phyloP scores from a whole-genome alignment of 345 rosid genomes.

The Heritiera littoralis region DNA sequence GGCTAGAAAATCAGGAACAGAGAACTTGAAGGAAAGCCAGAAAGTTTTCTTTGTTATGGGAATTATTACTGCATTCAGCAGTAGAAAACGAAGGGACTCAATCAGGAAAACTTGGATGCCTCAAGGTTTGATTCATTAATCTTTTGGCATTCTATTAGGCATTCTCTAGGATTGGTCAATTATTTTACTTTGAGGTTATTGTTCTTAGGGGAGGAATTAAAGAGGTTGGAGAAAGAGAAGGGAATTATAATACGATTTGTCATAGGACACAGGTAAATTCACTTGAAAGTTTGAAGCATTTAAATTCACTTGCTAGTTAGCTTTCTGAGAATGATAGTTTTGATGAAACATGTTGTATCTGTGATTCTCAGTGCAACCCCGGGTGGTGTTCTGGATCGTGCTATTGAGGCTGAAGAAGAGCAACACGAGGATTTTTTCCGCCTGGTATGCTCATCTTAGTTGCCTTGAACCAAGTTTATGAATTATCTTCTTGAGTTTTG shows the following conservation, averaged over 20 bases:
- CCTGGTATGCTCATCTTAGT: conserved; percentile 43
- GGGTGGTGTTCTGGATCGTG: conserved; percentile 71
- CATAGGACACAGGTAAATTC: conserved; percentile 60
- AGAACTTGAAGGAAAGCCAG: conserved; percentile 51
- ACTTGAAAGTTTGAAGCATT: background rate
- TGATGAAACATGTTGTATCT: conserved; percentile 13
- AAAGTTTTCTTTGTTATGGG: conserved; percentile 83
- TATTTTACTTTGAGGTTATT: conserved; percentile 26
- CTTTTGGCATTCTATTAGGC: conserved; percentile 9
- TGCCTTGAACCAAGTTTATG: background rate
- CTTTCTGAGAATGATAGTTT: conserved; percentile 10
- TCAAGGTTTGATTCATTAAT: conserved; percentile 44
- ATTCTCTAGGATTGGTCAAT: conserved; percentile 7
- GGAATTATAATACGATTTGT: conserved; percentile 64
- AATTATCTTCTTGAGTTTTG: background rate
- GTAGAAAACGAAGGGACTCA: conserved; percentile 79
- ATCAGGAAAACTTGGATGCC: conserved; percentile 81
- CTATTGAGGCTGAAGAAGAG: conserved; percentile 67
- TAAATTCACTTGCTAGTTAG: background rate
- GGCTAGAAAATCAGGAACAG: conserved; percentile 38
- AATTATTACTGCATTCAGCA: conserved; percentile 78
- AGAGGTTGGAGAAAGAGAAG: conserved; percentile 69
- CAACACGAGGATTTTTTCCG: conserved; percentile 67
- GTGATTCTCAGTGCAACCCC: conserved; percentile 51
- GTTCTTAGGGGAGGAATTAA: conserved; percentile 55